Evolutionary conservation across 2,329 filamentous ascomycete species (phyloP).

Genomic region (Monosporascus sp.): DNA sequence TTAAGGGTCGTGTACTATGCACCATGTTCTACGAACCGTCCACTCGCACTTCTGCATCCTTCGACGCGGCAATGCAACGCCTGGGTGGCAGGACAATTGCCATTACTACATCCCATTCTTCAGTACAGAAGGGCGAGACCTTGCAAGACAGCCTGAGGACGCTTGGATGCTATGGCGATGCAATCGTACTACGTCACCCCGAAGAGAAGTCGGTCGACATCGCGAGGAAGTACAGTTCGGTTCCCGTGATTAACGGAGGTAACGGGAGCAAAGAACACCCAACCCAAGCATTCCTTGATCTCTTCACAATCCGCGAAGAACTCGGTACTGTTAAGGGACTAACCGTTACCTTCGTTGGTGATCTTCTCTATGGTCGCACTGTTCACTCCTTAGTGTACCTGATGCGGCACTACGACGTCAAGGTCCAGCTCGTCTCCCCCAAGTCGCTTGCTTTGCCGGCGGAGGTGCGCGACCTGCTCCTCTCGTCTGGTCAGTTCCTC

Average conservation of each 20-base stretch:
- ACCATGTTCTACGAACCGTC: conserved; percentile 98
- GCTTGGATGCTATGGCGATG: conserved; percentile 89
- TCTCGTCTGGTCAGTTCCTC: conserved; percentile 69
- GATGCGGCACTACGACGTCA: conserved; percentile 91
- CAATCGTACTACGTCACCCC: conserved; percentile 92
- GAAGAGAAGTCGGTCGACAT: conserved; percentile 74
- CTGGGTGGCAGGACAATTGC: conserved; percentile 83
- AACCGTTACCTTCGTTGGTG: conserved; percentile 93
- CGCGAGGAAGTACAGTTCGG: conserved; percentile 80
- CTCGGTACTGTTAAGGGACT: conserved; percentile 91
- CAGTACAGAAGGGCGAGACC: conserved; percentile 89
- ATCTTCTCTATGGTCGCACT: conserved; percentile 87
- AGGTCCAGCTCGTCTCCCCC: conserved; percentile 86
- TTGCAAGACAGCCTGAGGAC: conserved; percentile 93
- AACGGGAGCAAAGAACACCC: conserved; percentile 96
- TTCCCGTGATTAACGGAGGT: conserved; percentile 94
- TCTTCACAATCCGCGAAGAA: conserved; percentile 98
- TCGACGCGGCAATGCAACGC: conserved; percentile 97
- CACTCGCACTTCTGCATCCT: conserved; percentile 90
- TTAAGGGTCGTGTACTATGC: conserved; percentile 81
- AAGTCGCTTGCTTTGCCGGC: conserved; percentile 70
- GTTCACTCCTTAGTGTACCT: conserved; percentile 95
- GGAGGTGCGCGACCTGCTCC: conserved; percentile 68
- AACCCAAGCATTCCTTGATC: conserved; percentile 93
- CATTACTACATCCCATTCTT: conserved; percentile 78